Conservation (phyloP, 768 basidiomycete genomes). For the Lentinula sp. region DNA sequence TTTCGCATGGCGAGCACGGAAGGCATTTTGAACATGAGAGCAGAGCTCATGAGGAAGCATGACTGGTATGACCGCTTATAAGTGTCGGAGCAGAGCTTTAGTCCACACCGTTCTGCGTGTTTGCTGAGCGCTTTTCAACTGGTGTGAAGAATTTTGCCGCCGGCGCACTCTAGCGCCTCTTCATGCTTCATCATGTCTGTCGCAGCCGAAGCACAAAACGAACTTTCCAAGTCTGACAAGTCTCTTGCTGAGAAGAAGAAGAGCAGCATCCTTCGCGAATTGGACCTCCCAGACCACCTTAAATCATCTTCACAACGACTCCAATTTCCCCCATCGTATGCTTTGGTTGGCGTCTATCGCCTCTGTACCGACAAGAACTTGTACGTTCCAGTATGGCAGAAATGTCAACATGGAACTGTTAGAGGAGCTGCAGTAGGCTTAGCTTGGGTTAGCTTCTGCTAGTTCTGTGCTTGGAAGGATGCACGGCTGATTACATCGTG, state of each 20-base stretch:
- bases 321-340: slow-evolving; percentile 77
- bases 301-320: slow-evolving; percentile 55
- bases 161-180: background rate
- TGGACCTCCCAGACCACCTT: slow-evolving; percentile 40
- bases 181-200: background rate
- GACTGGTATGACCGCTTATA: background rate
- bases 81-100: too few species aligned
- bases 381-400: slow-evolving; percentile 75
- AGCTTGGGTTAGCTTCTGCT: slow-evolving; percentile 49
- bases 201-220: slow-evolving; percentile 9
- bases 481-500: background rate
- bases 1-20: slow-evolving; percentile 75
- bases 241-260: background rate
- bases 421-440: slow-evolving; percentile 66
- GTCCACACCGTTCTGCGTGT: too few species aligned
- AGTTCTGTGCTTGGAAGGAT: background rate
- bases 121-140: too few species aligned
- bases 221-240: background rate
- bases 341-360: slow-evolving; percentile 79
- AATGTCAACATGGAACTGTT: slow-evolving; percentile 70
- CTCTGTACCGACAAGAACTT: slow-evolving; percentile 68
- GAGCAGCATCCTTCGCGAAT: background rate
- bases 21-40: slow-evolving; percentile 87
- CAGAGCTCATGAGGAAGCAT: slow-evolving; percentile 78
- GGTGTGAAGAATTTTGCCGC: background rate